These are phyloP conservation scores for Ophiostoma tasmaniense DNA, from an alignment of 2,329 filamentous ascomycete genomes.

Conservation along the genomic window DNA sequence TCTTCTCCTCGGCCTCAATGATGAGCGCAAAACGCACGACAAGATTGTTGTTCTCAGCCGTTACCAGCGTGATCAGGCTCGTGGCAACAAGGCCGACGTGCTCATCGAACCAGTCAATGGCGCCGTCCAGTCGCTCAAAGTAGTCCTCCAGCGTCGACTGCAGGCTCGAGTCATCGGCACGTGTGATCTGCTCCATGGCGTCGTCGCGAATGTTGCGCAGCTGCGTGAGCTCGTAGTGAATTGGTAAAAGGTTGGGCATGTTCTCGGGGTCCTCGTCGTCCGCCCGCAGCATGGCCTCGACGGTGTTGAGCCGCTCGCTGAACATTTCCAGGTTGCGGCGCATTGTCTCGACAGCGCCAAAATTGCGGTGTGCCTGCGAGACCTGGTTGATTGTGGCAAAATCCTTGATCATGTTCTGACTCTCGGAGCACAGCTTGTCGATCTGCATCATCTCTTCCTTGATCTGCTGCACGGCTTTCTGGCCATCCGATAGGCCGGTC, in stretches of 20 bases:
- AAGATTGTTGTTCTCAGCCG: conserved; percentile 77
- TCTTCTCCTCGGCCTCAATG: conserved; percentile 93
- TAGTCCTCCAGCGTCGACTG: conserved; percentile 82
- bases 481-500: conserved; percentile 77
- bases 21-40: conserved; percentile 87
- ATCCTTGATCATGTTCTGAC: conserved; percentile 94
- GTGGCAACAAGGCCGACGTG: conserved; percentile 83
- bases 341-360: conserved; percentile 89
- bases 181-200: conserved; percentile 90
- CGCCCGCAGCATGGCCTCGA: conserved; percentile 70
- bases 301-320: conserved; percentile 62
- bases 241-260: conserved; percentile 82
- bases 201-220: conserved; percentile 91
- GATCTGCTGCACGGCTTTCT: conserved; percentile 84
- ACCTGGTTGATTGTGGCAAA: conserved; percentile 88
- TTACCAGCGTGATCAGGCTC: conserved; percentile 80
- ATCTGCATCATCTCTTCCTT: conserved; percentile 99
- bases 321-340: conserved; percentile 83
- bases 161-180: conserved; percentile 62
- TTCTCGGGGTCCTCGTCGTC: conserved; percentile 81
- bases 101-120: conserved; percentile 91
- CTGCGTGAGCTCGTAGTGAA: conserved; percentile 87
- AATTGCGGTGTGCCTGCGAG: conserved; percentile 92
- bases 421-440: conserved; percentile 92
- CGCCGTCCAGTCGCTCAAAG: conserved; percentile 76